Evolutionary conservation across 176 grass and related monocot genomes (phyloP).

Genomic region (Hsuehochloa calcarea): DNA sequence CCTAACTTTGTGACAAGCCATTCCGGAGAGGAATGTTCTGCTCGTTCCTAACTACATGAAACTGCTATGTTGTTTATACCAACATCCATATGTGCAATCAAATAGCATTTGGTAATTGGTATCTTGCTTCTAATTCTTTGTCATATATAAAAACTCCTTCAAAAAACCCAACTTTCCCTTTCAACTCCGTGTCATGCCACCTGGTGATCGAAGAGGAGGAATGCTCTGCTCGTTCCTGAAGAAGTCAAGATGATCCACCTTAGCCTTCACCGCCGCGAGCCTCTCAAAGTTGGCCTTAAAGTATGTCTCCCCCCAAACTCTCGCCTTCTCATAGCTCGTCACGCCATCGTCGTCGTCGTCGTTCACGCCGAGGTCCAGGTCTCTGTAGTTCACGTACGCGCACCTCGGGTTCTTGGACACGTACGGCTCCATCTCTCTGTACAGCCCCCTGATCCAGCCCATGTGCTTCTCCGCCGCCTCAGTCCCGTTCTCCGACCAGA

Average conservation of each 20-base stretch:
- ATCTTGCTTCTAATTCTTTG: no score
- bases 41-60: no score
- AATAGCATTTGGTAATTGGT: no score
- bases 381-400: constrained; percentile 58
- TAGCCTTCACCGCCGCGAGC: constrained; percentile 53
- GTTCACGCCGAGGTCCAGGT: constrained; percentile 65
- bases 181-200: neutral
- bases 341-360: neutral
- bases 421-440: constrained; percentile 37
- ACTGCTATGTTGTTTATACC: no score
- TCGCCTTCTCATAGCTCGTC: constrained; percentile 35
- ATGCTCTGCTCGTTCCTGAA: constrained; percentile 75
- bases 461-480: constrained; percentile 26
- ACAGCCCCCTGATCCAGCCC: constrained; percentile 39
- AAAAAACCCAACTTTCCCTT: neutral
- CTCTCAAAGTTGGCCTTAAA: constrained; percentile 59
- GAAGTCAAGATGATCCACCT: constrained; percentile 51
- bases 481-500: constrained; percentile 42
- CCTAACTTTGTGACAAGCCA: no score
- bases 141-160: no score
- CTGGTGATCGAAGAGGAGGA: constrained; percentile 32
- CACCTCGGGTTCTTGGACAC: constrained; percentile 49
- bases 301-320: constrained; percentile 45
- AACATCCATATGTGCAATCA: no score
- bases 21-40: no score